Conservation (phyloP, 345 rosid species). For the Stellera chamaejasme region DNA sequence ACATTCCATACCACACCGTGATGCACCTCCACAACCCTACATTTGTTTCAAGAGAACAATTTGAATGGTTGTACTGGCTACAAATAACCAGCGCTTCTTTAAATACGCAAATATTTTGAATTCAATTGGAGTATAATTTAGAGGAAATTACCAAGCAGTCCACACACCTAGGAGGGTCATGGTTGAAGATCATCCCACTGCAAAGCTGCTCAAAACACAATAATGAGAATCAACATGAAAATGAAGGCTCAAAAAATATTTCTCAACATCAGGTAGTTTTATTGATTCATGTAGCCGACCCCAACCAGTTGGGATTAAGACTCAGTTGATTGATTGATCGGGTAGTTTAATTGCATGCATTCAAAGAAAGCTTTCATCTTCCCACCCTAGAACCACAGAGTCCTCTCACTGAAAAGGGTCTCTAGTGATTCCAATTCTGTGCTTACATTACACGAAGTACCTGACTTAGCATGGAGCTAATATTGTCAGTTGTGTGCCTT, state of each 20-base stretch:
- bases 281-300: no score
- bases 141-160: constrained; percentile 58
- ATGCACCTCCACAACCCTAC: constrained; percentile 81
- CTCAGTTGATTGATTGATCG: no score
- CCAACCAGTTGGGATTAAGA: no score
- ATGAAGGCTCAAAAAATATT: constrained; percentile 7
- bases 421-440: no score
- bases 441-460: no score
- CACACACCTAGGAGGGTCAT: constrained; percentile 73
- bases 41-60: constrained; percentile 10
- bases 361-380: no score
- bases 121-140: not conserved
- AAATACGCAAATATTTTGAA: not conserved
- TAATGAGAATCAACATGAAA: constrained; percentile 20
- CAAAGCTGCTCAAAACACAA: constrained; percentile 72
- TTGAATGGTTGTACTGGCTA: not conserved
- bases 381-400: no score
- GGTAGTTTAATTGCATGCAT: no score
- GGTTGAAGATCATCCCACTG: constrained; percentile 79
- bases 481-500: no score
- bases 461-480: no score
- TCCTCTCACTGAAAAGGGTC: no score
- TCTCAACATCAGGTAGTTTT: no score
- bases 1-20: constrained; percentile 73
- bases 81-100: not conserved